These are phyloP conservation scores for Mycena capillaripes DNA, from an alignment of 768 basidiomycete genomes.

Conservation along the genomic window DNA sequence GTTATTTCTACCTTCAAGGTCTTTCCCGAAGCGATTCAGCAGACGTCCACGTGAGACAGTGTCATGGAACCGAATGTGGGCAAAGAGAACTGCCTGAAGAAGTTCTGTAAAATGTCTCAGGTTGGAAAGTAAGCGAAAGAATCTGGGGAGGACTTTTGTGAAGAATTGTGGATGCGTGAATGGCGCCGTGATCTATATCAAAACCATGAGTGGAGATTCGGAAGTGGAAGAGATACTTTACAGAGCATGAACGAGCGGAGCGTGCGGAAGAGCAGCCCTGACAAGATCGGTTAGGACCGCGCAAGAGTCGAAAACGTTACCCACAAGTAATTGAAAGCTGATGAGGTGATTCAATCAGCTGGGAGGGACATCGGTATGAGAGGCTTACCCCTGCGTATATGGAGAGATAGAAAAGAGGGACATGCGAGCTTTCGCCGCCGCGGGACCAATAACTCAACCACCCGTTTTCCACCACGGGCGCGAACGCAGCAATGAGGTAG, in stretches of 20 bases:
- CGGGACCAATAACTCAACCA: conserved; percentile 83
- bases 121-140: not conserved
- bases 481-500: conserved; percentile 69
- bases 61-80: conserved; percentile 93
- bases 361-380: conserved; percentile 41
- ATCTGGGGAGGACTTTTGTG: conserved; percentile 73
- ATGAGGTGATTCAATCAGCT: conserved; percentile 46
- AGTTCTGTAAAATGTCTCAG: conserved; percentile 54
- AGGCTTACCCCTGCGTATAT: conserved; percentile 77
- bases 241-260: conserved; percentile 80
- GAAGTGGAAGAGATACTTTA: conserved; percentile 46
- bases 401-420: conserved; percentile 72
- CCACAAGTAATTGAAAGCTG: not conserved
- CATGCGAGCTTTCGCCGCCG: conserved; percentile 53
- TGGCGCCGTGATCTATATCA: conserved; percentile 74
- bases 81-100: conserved; percentile 86
- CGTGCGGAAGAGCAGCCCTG: conserved; percentile 62
- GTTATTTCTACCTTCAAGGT: conserved; percentile 76
- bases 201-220: not conserved
- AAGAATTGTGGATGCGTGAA: conserved; percentile 81
- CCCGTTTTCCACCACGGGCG: conserved; percentile 78
- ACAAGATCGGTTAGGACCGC: not conserved
- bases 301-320: not conserved
- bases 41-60: conserved; percentile 89
- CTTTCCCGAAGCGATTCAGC: conserved; percentile 89